A percentile compares a stretch with the other conserved stretches of the same genome.
Evolutionary conservation across 23 red algal species (phyloP).

Genomic region (Gracilaria gracilis): DNA sequence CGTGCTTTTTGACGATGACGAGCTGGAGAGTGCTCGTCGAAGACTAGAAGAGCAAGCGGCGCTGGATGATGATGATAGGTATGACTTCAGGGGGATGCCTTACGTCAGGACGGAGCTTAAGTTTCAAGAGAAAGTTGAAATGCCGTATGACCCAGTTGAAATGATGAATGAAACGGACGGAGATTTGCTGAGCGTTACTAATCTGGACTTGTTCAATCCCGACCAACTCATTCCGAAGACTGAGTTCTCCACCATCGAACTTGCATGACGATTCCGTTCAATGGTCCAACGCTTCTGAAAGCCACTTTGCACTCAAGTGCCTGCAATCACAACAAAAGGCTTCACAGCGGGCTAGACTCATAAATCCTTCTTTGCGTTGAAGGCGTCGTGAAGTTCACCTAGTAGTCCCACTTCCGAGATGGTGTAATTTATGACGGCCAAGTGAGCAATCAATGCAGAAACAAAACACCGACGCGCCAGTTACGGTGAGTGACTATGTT

Average conservation of each 20-base stretch:
- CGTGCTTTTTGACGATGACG: slow-evolving; percentile 32
- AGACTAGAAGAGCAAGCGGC: slow-evolving; percentile 23
- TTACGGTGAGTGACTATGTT: too few species aligned
- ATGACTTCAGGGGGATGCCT: slow-evolving; percentile 22
- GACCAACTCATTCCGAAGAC: slow-evolving; percentile 27
- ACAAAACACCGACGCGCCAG: too few species aligned
- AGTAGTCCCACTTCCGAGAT: too few species aligned
- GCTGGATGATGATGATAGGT: slow-evolving; percentile 4
- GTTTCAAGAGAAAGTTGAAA: slow-evolving; percentile 17
- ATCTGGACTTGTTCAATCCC: slow-evolving; percentile 19
- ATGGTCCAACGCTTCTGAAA: neutral
- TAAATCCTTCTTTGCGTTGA: too few species aligned
- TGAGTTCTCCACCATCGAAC: slow-evolving; percentile 24
- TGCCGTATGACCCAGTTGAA: slow-evolving; percentile 14
- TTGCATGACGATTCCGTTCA: neutral
- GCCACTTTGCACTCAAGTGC: neutral
- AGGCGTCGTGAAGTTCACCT: too few species aligned
- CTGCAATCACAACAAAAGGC: neutral
- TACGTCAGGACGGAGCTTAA: slow-evolving; percentile 22
- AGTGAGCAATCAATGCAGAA: too few species aligned
- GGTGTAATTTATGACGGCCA: too few species aligned
- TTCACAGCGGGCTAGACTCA: neutral
- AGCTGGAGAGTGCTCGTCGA: slow-evolving; percentile 8
- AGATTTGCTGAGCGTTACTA: slow-evolving; percentile 7
- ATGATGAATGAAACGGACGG: slow-evolving; percentile 21